These are phyloP conservation scores for Amphichorda felina DNA, from an alignment of 2,329 filamentous ascomycete species.

Conservation along the genomic window DNA sequence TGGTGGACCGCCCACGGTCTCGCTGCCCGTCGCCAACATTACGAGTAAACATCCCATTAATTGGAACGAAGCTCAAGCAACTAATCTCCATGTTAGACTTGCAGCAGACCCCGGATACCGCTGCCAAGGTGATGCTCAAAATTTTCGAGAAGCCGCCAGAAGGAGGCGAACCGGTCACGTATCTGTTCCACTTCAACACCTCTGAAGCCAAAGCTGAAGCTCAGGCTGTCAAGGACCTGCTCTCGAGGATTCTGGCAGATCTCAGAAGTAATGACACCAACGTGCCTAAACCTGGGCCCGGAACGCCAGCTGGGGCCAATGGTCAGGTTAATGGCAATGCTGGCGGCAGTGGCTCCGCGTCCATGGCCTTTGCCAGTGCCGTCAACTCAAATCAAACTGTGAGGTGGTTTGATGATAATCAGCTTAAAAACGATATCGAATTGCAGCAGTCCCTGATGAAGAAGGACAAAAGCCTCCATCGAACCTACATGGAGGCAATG, in stretches of 20 bases:
- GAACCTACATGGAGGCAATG: constrained; percentile 79
- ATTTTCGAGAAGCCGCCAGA: constrained; percentile 63
- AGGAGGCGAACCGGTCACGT: constrained; percentile 50
- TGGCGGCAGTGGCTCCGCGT: constrained; percentile 41
- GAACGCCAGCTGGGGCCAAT: constrained; percentile 13
- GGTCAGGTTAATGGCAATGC: constrained; percentile 10
- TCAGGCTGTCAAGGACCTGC: constrained; percentile 68
- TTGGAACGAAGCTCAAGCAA: not conserved
- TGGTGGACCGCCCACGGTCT: constrained; percentile 52
- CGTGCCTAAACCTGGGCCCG: constrained; percentile 30
- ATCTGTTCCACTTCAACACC: constrained; percentile 86
- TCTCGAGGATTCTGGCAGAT: constrained; percentile 67
- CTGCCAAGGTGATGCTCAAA: constrained; percentile 85
- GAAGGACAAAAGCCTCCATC: constrained; percentile 60
- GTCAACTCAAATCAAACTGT: constrained; percentile 43
- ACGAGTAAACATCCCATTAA: constrained; percentile 47
- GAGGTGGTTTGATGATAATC: constrained; percentile 69
- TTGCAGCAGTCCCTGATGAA: constrained; percentile 84
- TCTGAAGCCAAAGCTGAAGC: constrained; percentile 70
- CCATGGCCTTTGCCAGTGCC: constrained; percentile 70
- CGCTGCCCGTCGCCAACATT: constrained; percentile 63
- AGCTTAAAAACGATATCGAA: constrained; percentile 65
- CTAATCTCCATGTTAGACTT: constrained; percentile 47
- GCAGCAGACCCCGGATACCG: constrained; percentile 85
- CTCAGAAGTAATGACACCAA: constrained; percentile 44